Evolutionary conservation across 768 basidiomycete genomes (phyloP).

Genomic region (Hortiboletus campestris): DNA sequence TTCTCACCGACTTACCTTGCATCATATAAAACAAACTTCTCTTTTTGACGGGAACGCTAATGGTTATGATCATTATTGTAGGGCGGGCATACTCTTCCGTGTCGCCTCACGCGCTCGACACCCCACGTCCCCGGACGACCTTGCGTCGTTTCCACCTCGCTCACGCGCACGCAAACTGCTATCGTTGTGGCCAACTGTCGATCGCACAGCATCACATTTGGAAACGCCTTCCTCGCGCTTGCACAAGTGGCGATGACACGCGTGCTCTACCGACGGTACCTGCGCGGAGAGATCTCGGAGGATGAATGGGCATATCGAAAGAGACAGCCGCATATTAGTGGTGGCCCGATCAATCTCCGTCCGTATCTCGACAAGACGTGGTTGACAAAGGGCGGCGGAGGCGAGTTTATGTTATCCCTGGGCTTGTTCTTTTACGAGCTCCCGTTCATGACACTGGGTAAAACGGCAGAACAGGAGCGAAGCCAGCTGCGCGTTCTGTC

Average conservation of each 20-base stretch:
- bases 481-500: neutral
- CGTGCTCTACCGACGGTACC: slow-evolving; percentile 45
- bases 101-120: slow-evolving; percentile 37
- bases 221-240: slow-evolving; percentile 47
- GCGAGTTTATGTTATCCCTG: slow-evolving; percentile 43
- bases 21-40: neutral
- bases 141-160: slow-evolving; percentile 16
- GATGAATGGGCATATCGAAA: slow-evolving; percentile 54
- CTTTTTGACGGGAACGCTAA: neutral
- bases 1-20: neutral
- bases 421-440: slow-evolving; percentile 42
- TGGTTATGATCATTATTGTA: slow-evolving; percentile 17
- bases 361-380: slow-evolving; percentile 48
- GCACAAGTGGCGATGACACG: slow-evolving; percentile 54
- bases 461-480: neutral
- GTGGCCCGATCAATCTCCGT: slow-evolving; percentile 51
- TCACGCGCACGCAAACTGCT: slow-evolving; percentile 32
- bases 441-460: slow-evolving; percentile 47
- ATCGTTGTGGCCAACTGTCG: slow-evolving; percentile 40
- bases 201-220: slow-evolving; percentile 45
- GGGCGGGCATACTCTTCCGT: slow-evolving; percentile 60
- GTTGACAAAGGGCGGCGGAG: slow-evolving; percentile 43
- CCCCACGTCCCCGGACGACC: slow-evolving; percentile 38
- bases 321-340: slow-evolving; percentile 46
- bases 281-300: slow-evolving; percentile 45